These are phyloP conservation scores for Phialemoniopsis sp. DNA, from an alignment of 2,329 filamentous ascomycete genomes.

Conservation along the genomic window DNA sequence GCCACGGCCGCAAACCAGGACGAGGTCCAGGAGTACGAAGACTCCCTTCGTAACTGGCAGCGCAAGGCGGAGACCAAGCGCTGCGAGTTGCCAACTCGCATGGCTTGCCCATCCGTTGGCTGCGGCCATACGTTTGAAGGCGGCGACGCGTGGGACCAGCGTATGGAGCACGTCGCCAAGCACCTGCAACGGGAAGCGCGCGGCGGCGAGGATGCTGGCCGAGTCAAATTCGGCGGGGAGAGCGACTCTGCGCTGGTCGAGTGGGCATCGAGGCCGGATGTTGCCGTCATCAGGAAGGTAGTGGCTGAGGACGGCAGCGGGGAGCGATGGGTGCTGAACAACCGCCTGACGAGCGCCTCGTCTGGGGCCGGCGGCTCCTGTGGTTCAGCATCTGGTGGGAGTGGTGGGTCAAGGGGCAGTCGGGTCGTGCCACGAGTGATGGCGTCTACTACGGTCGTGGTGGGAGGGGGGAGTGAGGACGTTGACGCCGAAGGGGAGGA, in stretches of 20 bases:
- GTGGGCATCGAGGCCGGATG: slow-evolving; percentile 29
- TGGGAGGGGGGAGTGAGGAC: no score
- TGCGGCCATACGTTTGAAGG: slow-evolving; percentile 61
- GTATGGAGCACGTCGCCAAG: slow-evolving; percentile 82
- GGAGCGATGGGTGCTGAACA: slow-evolving; percentile 15
- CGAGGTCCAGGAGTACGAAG: slow-evolving; percentile 35
- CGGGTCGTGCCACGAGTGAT: no score
- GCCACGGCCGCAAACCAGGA: neutral
- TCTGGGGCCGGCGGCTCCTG: no score
- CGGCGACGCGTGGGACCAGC: slow-evolving; percentile 66
- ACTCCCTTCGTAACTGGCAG: slow-evolving; percentile 52
- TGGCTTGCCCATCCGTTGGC: slow-evolving; percentile 55
- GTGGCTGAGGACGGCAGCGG: slow-evolving; percentile 10
- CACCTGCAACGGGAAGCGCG: slow-evolving; percentile 58
- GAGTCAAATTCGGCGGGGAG: slow-evolving; percentile 28
- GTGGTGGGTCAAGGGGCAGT: no score
- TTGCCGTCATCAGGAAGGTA: slow-evolving; percentile 27
- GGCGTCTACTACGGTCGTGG: no score
- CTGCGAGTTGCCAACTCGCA: slow-evolving; percentile 55
- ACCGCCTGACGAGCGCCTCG: no score
- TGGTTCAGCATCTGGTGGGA: no score
- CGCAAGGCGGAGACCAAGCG: slow-evolving; percentile 53
- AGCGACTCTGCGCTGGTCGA: slow-evolving; percentile 27
- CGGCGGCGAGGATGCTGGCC: slow-evolving; percentile 10
- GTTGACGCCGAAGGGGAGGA: no score